A percentile compares a stretch with the other conserved stretches of the same genome.
Conservation (phyloP, 1,284 basidiomycete species). For the Phellopilus nigrolimitatus region DNA sequence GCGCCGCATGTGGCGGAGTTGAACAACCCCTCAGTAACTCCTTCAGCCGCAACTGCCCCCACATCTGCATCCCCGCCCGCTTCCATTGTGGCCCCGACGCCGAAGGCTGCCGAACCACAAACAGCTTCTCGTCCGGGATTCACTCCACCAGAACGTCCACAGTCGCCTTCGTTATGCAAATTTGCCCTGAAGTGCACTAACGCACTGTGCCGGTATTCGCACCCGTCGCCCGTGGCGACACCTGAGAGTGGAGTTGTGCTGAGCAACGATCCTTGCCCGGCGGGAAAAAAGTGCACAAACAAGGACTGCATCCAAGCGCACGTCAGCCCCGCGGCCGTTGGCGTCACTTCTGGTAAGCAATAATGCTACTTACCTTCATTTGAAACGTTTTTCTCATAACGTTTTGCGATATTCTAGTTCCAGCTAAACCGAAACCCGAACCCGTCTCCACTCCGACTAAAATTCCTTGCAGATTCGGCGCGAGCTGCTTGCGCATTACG, state of each 20-base stretch:
- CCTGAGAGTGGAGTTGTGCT: slow-evolving; percentile 89
- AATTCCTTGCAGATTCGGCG: slow-evolving; percentile 69
- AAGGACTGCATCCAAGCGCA: slow-evolving; percentile 87
- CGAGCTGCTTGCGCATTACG: slow-evolving; percentile 58
- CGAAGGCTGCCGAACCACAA: slow-evolving; percentile 29
- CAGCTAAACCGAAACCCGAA: slow-evolving; percentile 25
- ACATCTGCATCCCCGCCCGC: slow-evolving; percentile 22
- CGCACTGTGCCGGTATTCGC: slow-evolving; percentile 80
- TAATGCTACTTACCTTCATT: slow-evolving; percentile 9
- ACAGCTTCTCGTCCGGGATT: slow-evolving; percentile 44
- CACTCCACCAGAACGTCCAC: slow-evolving; percentile 66
- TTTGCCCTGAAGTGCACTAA: slow-evolving; percentile 87
- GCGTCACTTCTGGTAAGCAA: slow-evolving; percentile 44
- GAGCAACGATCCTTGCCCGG: slow-evolving; percentile 84
- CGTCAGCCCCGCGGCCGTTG: slow-evolving; percentile 77
- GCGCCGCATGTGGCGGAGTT: slow-evolving; percentile 12
- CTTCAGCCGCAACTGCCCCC: slow-evolving; percentile 23
- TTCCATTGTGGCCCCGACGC: slow-evolving; percentile 35
- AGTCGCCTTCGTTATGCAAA: slow-evolving; percentile 86
- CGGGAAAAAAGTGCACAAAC: slow-evolving; percentile 82
- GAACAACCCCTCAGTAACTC: slow-evolving; percentile 19
- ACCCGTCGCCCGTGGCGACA: slow-evolving; percentile 90
- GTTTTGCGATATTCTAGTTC: not conserved
- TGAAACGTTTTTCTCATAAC: slow-evolving; percentile 5
- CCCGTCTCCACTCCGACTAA: slow-evolving; percentile 31